Base-by-base conservation (phyloP, 768 basidiomycete genomes). In the Phaffia tasmanica region DNA sequence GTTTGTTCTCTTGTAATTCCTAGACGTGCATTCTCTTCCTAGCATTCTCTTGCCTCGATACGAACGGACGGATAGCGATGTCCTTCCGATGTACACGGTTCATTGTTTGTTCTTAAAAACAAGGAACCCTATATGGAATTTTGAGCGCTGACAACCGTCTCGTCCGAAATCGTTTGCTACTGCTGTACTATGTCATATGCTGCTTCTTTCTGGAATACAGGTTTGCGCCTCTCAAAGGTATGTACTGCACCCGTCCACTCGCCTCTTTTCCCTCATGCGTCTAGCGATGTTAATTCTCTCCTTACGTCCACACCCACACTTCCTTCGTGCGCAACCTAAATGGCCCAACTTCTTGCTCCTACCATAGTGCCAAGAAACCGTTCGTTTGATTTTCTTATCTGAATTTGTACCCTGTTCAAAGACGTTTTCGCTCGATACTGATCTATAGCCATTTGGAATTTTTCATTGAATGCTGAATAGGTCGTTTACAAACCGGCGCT, bases 171-270 rank as follows among this genome's bases (percentile, higher is more conserved):
- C 21, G 15, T 27, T 54, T 15, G 49, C 60, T n/a, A 1, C 18
- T 35, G 6, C 46, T 56, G 50, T 46, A 21, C 23, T 15, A 3
- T 9, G 4, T 30, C 47, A 8, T 25, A 14, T 23, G 56, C 2
- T 32, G 56, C 23, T 49, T 19, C 6, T 32, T 19, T 29, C 16
- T 19, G 19, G 32, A 14, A 54, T 11, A 27, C 57, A 69, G 67
- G 51, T 69, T 69, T 56, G 67, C 67, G 27, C 67, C 67, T 14
- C 57, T 69, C 30, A 69, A 69, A 46, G 67, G 67, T 69, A 48
- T 50, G 42, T n/a, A 14, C 25, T 9, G 21, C 35, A 30, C n/a
- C 25, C 30, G 35, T 47, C 42, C 46, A 8, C 14, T 9, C n/a
- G 14, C 27, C 21, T 48, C 8, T 9, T 30, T 42, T 23, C 29